phyloP scores from a whole-genome alignment of 2,329 filamentous ascomycete species.

The Trichoderma afroharzianum region DNA sequence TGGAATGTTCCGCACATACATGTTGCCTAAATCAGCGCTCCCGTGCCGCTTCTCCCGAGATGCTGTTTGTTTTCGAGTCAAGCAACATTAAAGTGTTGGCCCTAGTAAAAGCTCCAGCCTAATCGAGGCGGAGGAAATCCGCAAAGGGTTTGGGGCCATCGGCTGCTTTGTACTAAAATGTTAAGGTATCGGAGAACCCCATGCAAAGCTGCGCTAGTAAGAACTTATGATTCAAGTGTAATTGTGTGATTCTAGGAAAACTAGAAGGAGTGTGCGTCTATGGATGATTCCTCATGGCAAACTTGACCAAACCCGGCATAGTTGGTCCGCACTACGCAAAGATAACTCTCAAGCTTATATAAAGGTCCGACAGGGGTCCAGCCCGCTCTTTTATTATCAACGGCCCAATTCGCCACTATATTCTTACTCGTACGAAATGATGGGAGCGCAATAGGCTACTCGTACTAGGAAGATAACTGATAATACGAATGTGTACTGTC shows the following conservation, averaged over 20 bases:
- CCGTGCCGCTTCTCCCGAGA: not conserved
- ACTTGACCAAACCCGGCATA: not conserved
- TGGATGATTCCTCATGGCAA: not conserved
- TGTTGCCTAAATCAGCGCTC: not conserved
- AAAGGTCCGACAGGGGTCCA: not conserved
- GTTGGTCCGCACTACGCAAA: not conserved
- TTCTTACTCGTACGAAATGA: no score
- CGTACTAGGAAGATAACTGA: no score
- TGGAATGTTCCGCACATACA: not conserved
- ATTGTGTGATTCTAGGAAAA: not conserved
- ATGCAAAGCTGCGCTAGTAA: not conserved
- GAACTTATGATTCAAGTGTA: not conserved
- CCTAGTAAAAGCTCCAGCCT: not conserved
- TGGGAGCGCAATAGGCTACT: no score
- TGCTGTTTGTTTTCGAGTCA: not conserved
- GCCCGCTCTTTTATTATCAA: no score
- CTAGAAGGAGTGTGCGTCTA: not conserved
- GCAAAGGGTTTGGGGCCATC: not conserved
- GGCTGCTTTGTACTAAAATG: not conserved
- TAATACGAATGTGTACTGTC: no score
- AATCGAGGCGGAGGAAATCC: not conserved
- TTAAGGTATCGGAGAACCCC: not conserved
- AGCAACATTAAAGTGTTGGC: not conserved
- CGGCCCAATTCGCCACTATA: no score
- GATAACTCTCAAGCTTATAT: not conserved